Conservation (phyloP, 164 flowering plant species). For the Macadamia tetraphylla region DNA sequence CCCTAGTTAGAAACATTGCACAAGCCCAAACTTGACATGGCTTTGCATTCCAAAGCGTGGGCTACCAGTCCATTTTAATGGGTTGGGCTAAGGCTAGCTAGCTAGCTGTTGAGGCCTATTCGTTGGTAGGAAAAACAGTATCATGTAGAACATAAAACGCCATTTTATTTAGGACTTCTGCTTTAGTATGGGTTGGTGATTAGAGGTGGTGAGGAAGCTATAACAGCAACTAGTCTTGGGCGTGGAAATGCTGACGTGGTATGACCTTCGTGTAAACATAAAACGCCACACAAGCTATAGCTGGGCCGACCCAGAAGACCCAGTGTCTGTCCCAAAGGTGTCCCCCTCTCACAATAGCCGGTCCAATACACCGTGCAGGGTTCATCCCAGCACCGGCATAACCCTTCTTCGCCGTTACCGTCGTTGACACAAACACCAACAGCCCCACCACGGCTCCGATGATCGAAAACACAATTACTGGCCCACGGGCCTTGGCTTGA, state of each 20-base stretch:
- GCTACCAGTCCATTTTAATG: too few relatives aligned
- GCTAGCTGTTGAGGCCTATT: too few relatives aligned
- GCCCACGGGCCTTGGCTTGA: conserved; percentile 32
- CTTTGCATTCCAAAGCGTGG: too few relatives aligned
- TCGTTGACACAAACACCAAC: conserved; percentile 38
- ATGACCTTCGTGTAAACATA: conserved; percentile 40
- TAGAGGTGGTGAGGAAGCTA: conserved; percentile 5
- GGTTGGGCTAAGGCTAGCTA: too few relatives aligned
- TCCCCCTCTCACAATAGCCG: conserved; percentile 59
- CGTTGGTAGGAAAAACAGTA: background rate
- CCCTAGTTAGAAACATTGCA: too few relatives aligned
- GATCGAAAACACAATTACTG: conserved; percentile 21
- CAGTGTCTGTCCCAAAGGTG: conserved; percentile 57
- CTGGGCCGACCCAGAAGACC: conserved; percentile 64
- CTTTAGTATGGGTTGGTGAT: too few relatives aligned
- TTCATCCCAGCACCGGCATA: conserved; percentile 62
- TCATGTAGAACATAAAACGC: background rate
- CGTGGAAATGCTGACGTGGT: conserved; percentile 25
- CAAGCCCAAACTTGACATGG: too few relatives aligned
- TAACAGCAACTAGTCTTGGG: conserved; percentile 5
- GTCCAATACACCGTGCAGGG: conserved; percentile 68
- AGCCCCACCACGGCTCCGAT: conserved; percentile 46
- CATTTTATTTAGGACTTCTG: too few relatives aligned
- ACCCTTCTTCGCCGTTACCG: conserved; percentile 42
- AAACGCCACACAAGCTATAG: conserved; percentile 37